Percentiles rank a stretch among this genome's conserved stretches.
Evolutionary conservation across 176 grass and related monocot species (phyloP).

Genomic region (Panicum miliaceum): DNA sequence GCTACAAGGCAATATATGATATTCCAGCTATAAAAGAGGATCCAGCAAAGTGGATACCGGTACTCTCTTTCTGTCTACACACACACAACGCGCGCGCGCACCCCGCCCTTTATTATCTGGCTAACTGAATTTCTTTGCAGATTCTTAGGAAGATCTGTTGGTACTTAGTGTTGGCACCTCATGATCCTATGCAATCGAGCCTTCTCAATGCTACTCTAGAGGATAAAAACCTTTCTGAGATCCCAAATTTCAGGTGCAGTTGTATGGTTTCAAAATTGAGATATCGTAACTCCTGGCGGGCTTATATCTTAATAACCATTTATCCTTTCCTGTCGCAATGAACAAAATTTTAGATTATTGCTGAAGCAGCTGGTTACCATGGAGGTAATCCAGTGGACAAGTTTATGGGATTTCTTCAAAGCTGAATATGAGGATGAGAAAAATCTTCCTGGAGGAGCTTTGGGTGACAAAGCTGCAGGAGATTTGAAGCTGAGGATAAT

Average conservation of each 20-base stretch:
- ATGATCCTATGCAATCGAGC: conserved; percentile 95
- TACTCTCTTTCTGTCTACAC: conserved; percentile 38
- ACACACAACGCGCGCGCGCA: no score
- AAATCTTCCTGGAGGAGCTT: conserved; percentile 74
- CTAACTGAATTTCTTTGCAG: conserved; percentile 45
- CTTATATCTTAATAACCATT: conserved; percentile 1
- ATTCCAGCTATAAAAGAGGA: conserved; percentile 93
- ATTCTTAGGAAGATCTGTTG: conserved; percentile 97
- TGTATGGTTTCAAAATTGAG: background rate
- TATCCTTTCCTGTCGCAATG: background rate
- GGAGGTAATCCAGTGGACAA: conserved; percentile 96
- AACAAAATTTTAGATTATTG: conserved; percentile 48
- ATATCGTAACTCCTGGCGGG: background rate
- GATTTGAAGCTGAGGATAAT: conserved; percentile 92
- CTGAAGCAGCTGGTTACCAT: conserved; percentile 93
- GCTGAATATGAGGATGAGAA: conserved; percentile 87
- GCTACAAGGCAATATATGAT: conserved; percentile 95
- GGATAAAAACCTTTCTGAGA: conserved; percentile 95
- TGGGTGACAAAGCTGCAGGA: conserved; percentile 73
- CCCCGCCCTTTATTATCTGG: background rate
- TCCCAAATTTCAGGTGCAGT: conserved; percentile 77
- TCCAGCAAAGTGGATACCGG: conserved; percentile 78
- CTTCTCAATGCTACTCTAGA: conserved; percentile 90
- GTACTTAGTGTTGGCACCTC: conserved; percentile 81
- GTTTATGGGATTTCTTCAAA: conserved; percentile 75